Evolutionary conservation across 129 eudicot species (phyloP), one percentile per base, ranked within the genome.

Genomic region (Cynara cardunculus): DNA sequence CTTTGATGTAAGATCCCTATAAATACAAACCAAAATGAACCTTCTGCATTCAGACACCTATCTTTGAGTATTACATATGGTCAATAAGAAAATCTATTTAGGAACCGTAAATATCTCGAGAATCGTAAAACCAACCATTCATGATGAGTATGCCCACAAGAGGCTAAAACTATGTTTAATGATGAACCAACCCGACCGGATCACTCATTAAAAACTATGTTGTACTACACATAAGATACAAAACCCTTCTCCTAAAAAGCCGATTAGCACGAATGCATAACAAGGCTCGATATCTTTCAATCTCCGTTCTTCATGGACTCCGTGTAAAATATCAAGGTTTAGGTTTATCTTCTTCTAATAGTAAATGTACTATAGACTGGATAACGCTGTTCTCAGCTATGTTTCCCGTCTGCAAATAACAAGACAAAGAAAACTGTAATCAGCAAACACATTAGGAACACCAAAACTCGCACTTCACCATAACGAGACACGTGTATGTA

Each of bases 281-380:
- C 61, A 34, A 77, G n/a, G 6, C 67, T 41, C 7, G 19, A n/a
- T n/a, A 71, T 71, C 71, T 79, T 78, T 53, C 19, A 28, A 44
- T 26, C 30, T 30, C 39, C 71, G 32, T 28, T 49, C 56, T 76
- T 59, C 28, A 7, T 69, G 5, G 37, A 84, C 13, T 75, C 22
- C 18, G 31, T 59, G 21, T 64, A 59, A 61, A 39, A 27, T 18
- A 75, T 91, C 80, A 88, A 72, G 82, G 83, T 68, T 82, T 76
- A 28, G 87, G 85, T 89, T 87, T 94, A 74, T 90, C 90, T 84
- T 94, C 98, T 76, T 90, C 98, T 46, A 92, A 72, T 64, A 94
- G 81, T 77, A 94, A 87, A 84, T 94, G 96, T 26, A 92, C 87
- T 83, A 94, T 92, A 35, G 99, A 94, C 76, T 85, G 86, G 71